phyloP scores from a whole-genome alignment of 2,329 filamentous ascomycete species.

The Neobulgaria alba region DNA sequence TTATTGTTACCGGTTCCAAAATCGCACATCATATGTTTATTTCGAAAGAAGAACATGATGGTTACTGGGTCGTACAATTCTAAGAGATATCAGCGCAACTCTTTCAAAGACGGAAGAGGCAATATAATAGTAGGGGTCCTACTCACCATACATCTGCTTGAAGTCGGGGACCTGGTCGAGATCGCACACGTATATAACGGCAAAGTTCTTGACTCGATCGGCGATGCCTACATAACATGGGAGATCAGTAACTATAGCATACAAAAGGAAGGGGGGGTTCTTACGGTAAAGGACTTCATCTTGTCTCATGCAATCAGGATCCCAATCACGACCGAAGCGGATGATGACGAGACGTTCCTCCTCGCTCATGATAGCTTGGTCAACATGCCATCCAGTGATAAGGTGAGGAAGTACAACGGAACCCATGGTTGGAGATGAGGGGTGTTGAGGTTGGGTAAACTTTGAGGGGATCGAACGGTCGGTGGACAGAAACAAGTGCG shows the following conservation, averaged over 20 bases:
- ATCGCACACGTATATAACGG: constrained; percentile 88
- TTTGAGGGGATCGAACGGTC: no score
- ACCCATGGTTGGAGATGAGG: no score
- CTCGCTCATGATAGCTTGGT: constrained; percentile 84
- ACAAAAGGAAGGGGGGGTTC: not conserved
- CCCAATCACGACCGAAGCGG: constrained; percentile 81
- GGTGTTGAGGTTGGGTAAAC: no score
- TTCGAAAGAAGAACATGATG: constrained; percentile 96
- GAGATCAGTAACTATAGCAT: constrained; percentile 1
- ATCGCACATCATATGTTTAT: constrained; percentile 99
- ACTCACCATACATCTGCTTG: constrained; percentile 80
- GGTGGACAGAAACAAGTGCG: no score
- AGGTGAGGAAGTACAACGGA: constrained; percentile 91
- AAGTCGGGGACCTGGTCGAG: constrained; percentile 87
- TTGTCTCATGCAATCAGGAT: constrained; percentile 71
- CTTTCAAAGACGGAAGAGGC: not conserved
- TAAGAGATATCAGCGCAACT: constrained; percentile 5
- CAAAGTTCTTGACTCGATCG: constrained; percentile 88
- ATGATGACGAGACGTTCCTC: constrained; percentile 91
- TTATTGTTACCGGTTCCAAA: constrained; percentile 98
- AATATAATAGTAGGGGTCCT: no score
- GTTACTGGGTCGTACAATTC: constrained; percentile 85
- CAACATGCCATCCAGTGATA: constrained; percentile 91
- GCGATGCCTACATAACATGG: constrained; percentile 51
- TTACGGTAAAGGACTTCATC: constrained; percentile 67